Conservation (phyloP, 441 rosid species). For the Gossypium aridum region DNA sequence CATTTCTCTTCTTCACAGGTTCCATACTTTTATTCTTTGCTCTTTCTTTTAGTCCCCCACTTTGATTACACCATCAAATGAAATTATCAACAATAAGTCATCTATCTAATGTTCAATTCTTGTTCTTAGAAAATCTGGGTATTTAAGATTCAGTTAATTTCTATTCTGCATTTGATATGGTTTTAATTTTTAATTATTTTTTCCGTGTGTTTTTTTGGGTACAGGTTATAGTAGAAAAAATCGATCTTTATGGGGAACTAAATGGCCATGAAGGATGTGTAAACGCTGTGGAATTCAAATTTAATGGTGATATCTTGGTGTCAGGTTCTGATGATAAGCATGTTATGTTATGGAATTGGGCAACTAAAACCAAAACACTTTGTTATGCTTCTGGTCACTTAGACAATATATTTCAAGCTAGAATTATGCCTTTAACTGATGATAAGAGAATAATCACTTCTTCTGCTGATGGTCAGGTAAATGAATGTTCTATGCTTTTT, state of each 20-base stretch:
- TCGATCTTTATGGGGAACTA: slow-evolving; percentile 44
- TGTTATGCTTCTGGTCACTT: slow-evolving; percentile 53
- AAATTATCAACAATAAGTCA: not conserved
- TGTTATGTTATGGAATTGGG: slow-evolving; percentile 56
- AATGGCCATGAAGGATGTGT: slow-evolving; percentile 66
- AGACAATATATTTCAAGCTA: slow-evolving; percentile 56
- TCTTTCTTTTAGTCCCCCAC: not conserved
- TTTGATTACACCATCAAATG: not conserved
- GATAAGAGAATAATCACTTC: slow-evolving; percentile 53
- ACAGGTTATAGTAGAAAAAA: slow-evolving; percentile 39
- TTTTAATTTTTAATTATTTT: too few relatives aligned
- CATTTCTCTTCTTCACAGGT: slow-evolving; percentile 38
- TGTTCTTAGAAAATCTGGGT: not conserved
- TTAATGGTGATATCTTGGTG: slow-evolving; percentile 49
- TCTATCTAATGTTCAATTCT: not conserved
- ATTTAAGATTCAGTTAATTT: not conserved
- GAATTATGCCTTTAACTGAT: slow-evolving; percentile 55
- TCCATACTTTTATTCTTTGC: not conserved
- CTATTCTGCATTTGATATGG: not conserved
- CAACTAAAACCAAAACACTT: slow-evolving; percentile 18
- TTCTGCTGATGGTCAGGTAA: slow-evolving; percentile 56
- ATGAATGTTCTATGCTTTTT: slow-evolving; percentile 19
- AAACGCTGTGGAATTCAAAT: slow-evolving; percentile 50
- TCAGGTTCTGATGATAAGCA: slow-evolving; percentile 68
- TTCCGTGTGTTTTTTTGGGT: slow-evolving; percentile 5